Evolutionary conservation across 768 basidiomycete species (phyloP).

Genomic region (Xerocomellus chrysenteron): DNA sequence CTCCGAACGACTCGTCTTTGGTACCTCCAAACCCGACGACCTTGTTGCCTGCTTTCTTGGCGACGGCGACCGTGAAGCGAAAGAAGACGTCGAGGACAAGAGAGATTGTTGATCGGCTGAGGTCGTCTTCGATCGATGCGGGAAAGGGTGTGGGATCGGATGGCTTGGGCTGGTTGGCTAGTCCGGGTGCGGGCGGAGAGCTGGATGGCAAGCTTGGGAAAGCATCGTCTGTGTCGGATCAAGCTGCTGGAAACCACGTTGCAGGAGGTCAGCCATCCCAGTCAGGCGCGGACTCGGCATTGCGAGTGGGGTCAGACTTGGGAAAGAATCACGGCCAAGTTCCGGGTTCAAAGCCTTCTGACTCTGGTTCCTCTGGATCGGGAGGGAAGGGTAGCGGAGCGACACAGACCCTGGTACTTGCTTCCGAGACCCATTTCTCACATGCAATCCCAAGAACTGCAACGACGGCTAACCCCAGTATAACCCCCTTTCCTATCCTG

Average conservation of each 20-base stretch:
- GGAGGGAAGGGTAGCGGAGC: background rate
- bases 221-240: constrained; percentile 1
- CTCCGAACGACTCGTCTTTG: background rate
- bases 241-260: constrained; percentile 1
- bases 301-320: constrained; percentile 1
- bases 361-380: background rate
- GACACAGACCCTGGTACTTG: background rate
- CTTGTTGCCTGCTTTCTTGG: constrained; percentile 25
- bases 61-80: constrained; percentile 17
- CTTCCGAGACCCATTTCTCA: background rate
- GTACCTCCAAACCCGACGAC: constrained; percentile 11
- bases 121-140: constrained; percentile 25
- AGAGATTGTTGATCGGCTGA: constrained; percentile 30
- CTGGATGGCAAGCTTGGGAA: constrained; percentile 1
- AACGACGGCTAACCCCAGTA: background rate
- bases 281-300: background rate
- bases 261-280: constrained; percentile 1
- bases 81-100: constrained; percentile 30
- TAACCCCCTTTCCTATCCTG: constrained; percentile 24
- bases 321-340: background rate
- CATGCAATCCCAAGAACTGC: background rate
- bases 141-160: constrained; percentile 16
- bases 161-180: constrained; percentile 15
- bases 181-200: constrained; percentile 5
- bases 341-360: background rate